A percentile compares a stretch with the other conserved stretches of the same genome.
Evolutionary conservation across 495 filamentous ascomycete species (phyloP).

Genomic region (Podospora pseudopauciseta): DNA sequence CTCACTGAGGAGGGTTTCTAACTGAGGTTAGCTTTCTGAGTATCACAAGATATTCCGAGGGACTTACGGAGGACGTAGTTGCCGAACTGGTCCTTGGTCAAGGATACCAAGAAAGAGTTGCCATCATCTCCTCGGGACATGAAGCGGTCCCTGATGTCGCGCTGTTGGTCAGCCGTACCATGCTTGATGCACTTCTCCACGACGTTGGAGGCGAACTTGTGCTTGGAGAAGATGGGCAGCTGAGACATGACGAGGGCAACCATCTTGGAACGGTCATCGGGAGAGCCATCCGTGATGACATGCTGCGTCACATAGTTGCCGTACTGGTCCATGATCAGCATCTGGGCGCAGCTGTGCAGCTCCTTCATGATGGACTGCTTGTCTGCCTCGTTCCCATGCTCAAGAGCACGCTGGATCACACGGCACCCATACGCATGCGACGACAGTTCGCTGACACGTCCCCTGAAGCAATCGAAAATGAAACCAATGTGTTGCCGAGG

Average conservation of each 20-base stretch:
- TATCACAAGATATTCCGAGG: too few relatives aligned
- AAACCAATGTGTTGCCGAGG: constrained; percentile 79
- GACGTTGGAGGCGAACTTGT: constrained; percentile 97
- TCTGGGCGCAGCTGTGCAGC: constrained; percentile 65
- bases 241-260: constrained; percentile 69
- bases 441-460: constrained; percentile 73
- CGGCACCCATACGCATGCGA: constrained; percentile 86
- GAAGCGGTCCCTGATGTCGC: constrained; percentile 65
- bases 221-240: constrained; percentile 75
- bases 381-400: constrained; percentile 72
- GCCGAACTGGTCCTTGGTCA: constrained; percentile 90
- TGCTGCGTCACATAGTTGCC: constrained; percentile 98
- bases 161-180: constrained; percentile 65
- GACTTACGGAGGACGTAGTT: constrained; percentile 97
- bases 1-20: constrained; percentile 51
- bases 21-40: constrained; percentile 32
- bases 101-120: constrained; percentile 60
- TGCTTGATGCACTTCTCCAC: constrained; percentile 89
- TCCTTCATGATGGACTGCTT: constrained; percentile 71
- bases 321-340: constrained; percentile 82
- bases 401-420: constrained; percentile 89
- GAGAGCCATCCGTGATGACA: constrained; percentile 77
- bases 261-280: constrained; percentile 69
- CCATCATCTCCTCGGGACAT: constrained; percentile 58
- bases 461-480: constrained; percentile 80